Base-by-base conservation (phyloP, 345 rosid species). In the Ceriops zippeliana region DNA sequence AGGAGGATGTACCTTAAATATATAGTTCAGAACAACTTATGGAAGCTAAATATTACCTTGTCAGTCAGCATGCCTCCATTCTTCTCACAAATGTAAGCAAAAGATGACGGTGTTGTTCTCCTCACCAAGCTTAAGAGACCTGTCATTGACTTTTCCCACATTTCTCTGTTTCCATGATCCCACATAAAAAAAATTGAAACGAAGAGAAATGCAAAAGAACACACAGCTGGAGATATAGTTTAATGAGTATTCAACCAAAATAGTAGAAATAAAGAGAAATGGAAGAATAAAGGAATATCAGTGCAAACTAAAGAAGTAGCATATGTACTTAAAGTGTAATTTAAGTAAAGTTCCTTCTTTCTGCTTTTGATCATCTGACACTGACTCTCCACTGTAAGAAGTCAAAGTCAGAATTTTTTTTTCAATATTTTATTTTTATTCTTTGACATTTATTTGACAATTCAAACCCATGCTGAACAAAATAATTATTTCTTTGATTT, bases 101-200 rank as follows among this genome's bases (percentile, higher is more conserved):
- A 73, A 30, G 71, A 66, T 37, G 76, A 73, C 34, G 76, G 76
- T 28, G 67, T 58, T 22, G 62, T 67, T 66, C 71, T 59, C 47
- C 67, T 62, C 20, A 73, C 70, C 66, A 66, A 66, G 61, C 71
- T 73, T 51, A 59, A 47, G 22, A 73, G n/a, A 21, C 71, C 71
- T 31, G 61, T 73, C 76, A 73, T 73, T 61, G 76, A 73, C 67
- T 56, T 66, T 58, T 73, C 76, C 76, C 71, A 73, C 76, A 73
- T 73, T 53, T 73, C 61, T 53, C 76, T 73, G 71, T 38, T 51
- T n/a, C 32, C 61, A 67, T 21, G 28, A 67, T 10, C 32, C 64
- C 24, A 42, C 51, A 60, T 2, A 34, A 15, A 61, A 61, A 61
- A 16, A 38, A 62, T 63, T 24, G 27, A 19, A 60, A 3, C 24